Base-by-base conservation (phyloP, 164 flowering plant genomes). In the Magnolia changhungtana region DNA sequence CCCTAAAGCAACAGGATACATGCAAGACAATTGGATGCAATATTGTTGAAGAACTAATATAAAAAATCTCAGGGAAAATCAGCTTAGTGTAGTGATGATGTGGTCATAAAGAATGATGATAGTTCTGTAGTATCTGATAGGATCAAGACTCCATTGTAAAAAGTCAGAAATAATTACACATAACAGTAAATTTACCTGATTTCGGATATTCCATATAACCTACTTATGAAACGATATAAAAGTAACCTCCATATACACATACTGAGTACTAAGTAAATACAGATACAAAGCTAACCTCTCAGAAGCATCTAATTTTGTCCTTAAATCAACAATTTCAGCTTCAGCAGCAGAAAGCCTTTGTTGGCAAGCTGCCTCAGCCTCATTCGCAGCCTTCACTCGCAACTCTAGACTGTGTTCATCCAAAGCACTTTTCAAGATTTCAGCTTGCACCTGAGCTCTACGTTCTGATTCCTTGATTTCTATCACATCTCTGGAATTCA, bases 331-430 rank as follows among this genome's bases (percentile, higher is more conserved):
- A 74, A 92, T 89, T 87, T 96, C 99, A 76, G 92, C 88, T 83
- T 91, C 92, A 63, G 99, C 92, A 71, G 84, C 87, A 78, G 89
- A 81, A 76, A 96, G 97, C 82, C 99, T 88, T 76, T 85, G 88
- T 69, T 89, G 94, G 84, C 93, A 94, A 77, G 97, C 97, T 77
- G 88, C 87, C 83, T 92, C 97, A 76, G 97, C 90, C 87, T 96
- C 99, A 84, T 88, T 86, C 61, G 99, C 99, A 75, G 99, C 97
- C 83, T 87, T 94, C 23, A 96, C 94, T 75, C 98, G 87, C 83
- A 96, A 85, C 76, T 96, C 98, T 50, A 96, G 83, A 78, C 91
- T 80, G 83, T 96, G 97, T 78, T 96, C 98, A 65, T 89, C 92
- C 51, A 96, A 76, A 73, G 92, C 95, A 83, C 81, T 86, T 81